phyloP scores from a whole-genome alignment of 2,329 filamentous ascomycete species.

The Tricladium varicosporioides region DNA sequence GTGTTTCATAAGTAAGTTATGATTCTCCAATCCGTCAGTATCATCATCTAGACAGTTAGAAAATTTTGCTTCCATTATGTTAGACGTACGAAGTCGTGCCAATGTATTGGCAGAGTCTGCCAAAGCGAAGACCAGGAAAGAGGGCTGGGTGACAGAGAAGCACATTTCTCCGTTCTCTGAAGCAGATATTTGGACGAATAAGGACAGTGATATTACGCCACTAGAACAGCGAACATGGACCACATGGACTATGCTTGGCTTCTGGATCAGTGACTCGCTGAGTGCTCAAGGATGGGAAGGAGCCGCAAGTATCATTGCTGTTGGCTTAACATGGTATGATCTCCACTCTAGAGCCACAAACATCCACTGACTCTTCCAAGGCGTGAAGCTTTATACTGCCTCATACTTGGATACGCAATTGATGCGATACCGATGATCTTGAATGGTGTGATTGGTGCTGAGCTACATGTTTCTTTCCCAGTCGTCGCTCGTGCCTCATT shows the following conservation, averaged over 20 bases:
- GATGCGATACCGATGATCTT: constrained; percentile 45
- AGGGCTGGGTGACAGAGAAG: constrained; percentile 1
- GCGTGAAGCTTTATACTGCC: constrained; percentile 1
- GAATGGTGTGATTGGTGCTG: constrained; percentile 43
- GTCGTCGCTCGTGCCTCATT: constrained; percentile 41
- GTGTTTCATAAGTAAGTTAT: background rate
- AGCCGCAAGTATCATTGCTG: constrained; percentile 41
- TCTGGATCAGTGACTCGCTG: constrained; percentile 43
- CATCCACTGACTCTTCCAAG: background rate
- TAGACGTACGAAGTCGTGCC: background rate
- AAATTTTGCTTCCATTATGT: background rate
- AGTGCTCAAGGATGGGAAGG: constrained; percentile 43
- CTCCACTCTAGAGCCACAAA: background rate
- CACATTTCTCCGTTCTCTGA: background rate
- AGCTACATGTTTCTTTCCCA: constrained; percentile 43
- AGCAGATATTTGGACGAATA: constrained; percentile 36
- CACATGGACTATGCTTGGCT: constrained; percentile 38
- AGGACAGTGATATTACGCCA: constrained; percentile 42
- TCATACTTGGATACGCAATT: constrained; percentile 33
- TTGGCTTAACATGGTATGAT: constrained; percentile 39
- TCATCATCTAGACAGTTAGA: background rate
- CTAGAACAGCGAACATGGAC: constrained; percentile 42
- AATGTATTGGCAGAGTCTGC: background rate
- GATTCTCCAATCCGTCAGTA: background rate
- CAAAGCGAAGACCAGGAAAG: background rate